phyloP scores from a whole-genome alignment of 164 flowering plant genomes.

The Magnolia officinalis region DNA sequence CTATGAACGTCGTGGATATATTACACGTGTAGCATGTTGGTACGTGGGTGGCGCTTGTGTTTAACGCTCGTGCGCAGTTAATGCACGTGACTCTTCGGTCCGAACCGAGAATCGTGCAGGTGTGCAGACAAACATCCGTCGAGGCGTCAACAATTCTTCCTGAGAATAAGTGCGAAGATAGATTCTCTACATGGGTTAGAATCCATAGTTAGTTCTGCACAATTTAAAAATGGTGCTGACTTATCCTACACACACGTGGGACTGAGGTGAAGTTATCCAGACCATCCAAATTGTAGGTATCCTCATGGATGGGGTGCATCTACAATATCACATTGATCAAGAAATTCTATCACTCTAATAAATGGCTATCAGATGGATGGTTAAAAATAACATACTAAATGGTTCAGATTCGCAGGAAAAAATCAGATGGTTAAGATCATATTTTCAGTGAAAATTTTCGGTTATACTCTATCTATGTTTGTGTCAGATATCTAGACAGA shows the following conservation, averaged over 20 bases:
- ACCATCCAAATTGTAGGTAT: not conserved
- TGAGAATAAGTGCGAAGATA: slow-evolving; percentile 2
- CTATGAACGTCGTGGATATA: not conserved
- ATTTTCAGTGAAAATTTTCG: too few species aligned
- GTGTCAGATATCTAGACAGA: too few species aligned
- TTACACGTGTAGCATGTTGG: not conserved
- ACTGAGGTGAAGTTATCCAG: not conserved
- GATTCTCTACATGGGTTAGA: not conserved
- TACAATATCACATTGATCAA: too few species aligned
- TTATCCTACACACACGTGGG: not conserved
- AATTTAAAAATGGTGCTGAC: not conserved
- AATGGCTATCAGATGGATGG: too few species aligned
- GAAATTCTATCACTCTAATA: too few species aligned
- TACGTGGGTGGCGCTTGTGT: not conserved
- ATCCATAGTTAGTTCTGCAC: not conserved
- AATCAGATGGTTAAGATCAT: too few species aligned
- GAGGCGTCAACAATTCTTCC: not conserved
- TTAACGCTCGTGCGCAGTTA: not conserved
- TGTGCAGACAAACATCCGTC: not conserved
- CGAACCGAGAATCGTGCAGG: not conserved
- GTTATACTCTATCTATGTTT: too few species aligned
- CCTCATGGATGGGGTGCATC: too few species aligned
- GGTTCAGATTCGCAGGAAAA: too few species aligned
- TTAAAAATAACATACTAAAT: too few species aligned
- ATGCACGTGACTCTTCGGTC: not conserved